Evolutionary conservation across 192 early-diverging fungal species (phyloP).

Genomic region (Coemansia sp.): DNA sequence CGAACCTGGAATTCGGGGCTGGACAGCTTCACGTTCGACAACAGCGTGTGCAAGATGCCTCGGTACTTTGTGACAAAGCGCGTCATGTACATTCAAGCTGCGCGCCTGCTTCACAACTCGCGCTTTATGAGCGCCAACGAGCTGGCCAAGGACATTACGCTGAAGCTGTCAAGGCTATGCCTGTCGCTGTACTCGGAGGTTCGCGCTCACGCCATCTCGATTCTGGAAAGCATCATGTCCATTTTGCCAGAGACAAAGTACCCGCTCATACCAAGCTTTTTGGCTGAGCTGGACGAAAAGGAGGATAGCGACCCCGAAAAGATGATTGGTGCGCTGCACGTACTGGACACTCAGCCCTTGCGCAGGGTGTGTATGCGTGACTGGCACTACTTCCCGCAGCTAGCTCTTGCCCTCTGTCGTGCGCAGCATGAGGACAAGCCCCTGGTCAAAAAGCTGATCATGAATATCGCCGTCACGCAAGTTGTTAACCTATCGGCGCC

Average conservation of each 20-base stretch:
- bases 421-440: slow-evolving; percentile 55
- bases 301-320: slow-evolving; percentile 40
- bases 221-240: slow-evolving; percentile 30
- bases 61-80: slow-evolving; percentile 29
- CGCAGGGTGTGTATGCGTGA: slow-evolving; percentile 26
- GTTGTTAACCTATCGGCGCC: slow-evolving; percentile 32
- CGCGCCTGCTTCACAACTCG: slow-evolving; percentile 47
- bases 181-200: slow-evolving; percentile 46
- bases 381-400: slow-evolving; percentile 33
- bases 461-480: slow-evolving; percentile 32
- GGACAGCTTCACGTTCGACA: slow-evolving; percentile 38
- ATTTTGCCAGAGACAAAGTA: slow-evolving; percentile 33
- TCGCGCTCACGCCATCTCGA: slow-evolving; percentile 32
- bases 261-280: slow-evolving; percentile 41
- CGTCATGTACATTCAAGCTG: slow-evolving; percentile 15
- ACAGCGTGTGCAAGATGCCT: slow-evolving; percentile 23
- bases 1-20: slow-evolving; percentile 32
- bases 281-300: slow-evolving; percentile 33
- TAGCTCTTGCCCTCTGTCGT: slow-evolving; percentile 45
- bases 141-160: slow-evolving; percentile 17
- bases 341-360: slow-evolving; percentile 31
- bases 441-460: slow-evolving; percentile 44
- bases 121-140: slow-evolving; percentile 24
- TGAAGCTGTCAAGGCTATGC: slow-evolving; percentile 31
- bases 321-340: slow-evolving; percentile 49